A percentile compares a stretch with the other conserved stretches of the same genome.
phyloP scores from a whole-genome alignment of 371 early-diverging fungal genomes.

The Conidiobolus incongruus region DNA sequence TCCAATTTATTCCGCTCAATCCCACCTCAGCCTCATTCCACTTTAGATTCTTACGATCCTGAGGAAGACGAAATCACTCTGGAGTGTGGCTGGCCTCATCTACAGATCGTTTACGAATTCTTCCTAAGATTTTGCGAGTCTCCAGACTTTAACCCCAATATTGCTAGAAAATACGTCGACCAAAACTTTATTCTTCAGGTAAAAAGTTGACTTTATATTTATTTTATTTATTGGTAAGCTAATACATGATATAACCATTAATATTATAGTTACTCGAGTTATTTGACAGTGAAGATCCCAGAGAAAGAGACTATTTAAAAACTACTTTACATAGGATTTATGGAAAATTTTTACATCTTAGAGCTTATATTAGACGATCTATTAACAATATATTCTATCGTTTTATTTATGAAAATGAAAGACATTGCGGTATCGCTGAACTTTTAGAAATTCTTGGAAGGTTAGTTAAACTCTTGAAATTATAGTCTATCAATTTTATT shows the following conservation, averaged over 20 bases:
- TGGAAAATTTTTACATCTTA: constrained; percentile 84
- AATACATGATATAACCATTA: too few relatives aligned
- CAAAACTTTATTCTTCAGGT: constrained; percentile 78
- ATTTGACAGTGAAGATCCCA: constrained; percentile 93
- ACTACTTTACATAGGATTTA: constrained; percentile 92
- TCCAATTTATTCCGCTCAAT: constrained; percentile 83
- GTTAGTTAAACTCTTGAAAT: too few relatives aligned
- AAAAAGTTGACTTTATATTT: too few relatives aligned
- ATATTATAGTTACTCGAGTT: constrained; percentile 84
- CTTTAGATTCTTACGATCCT: constrained; percentile 87
- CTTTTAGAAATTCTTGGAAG: constrained; percentile 89
- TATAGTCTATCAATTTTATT: too few relatives aligned
- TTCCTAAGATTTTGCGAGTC: constrained; percentile 92
- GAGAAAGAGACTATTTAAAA: constrained; percentile 92
- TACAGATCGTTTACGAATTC: constrained; percentile 90
- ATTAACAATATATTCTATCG: constrained; percentile 95
- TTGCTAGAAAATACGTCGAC: constrained; percentile 87
- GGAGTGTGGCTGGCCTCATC: constrained; percentile 92
- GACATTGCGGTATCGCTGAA: constrained; percentile 93
- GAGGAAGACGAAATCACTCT: constrained; percentile 95
- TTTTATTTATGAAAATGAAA: constrained; percentile 87
- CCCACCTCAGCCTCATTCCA: constrained; percentile 74
- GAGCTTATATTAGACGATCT: constrained; percentile 83
- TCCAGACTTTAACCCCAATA: constrained; percentile 83
- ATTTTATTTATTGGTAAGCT: too few relatives aligned